Conservation (phyloP, 2,329 filamentous ascomycete species). For the Botryosphaeria dothidea region DNA sequence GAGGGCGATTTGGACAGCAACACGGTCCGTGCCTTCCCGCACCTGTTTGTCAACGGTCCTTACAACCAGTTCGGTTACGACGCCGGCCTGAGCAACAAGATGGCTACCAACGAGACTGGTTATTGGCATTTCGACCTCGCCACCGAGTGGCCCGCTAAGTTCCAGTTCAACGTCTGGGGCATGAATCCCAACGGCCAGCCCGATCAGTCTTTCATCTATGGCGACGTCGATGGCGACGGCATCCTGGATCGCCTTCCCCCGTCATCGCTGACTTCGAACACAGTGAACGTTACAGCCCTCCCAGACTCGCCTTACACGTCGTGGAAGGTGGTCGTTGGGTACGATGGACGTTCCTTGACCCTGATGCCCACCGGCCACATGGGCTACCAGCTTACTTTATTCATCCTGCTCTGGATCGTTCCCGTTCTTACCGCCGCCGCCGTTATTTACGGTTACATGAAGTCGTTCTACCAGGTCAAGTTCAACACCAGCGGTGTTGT, state of each 20-base stretch:
- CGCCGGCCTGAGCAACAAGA: slow-evolving; percentile 56
- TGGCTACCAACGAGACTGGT: slow-evolving; percentile 51
- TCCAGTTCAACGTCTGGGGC: slow-evolving; percentile 68
- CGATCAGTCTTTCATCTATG: slow-evolving; percentile 60
- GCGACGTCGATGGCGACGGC: slow-evolving; percentile 62
- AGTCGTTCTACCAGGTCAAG: slow-evolving; percentile 64
- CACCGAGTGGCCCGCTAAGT: slow-evolving; percentile 63
- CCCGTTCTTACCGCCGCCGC: slow-evolving; percentile 53
- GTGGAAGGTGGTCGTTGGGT: slow-evolving; percentile 58
- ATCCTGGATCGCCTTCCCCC: slow-evolving; percentile 64
- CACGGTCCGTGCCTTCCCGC: slow-evolving; percentile 42
- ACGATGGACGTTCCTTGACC: slow-evolving; percentile 54
- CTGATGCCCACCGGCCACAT: slow-evolving; percentile 57
- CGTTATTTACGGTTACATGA: slow-evolving; percentile 59
- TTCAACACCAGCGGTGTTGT: slow-evolving; percentile 49
- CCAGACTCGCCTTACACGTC: slow-evolving; percentile 42
- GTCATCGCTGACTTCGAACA: slow-evolving; percentile 54
- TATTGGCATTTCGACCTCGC: slow-evolving; percentile 63
- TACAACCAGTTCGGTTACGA: slow-evolving; percentile 68
- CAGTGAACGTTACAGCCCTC: slow-evolving; percentile 59
- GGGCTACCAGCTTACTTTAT: slow-evolving; percentile 56
- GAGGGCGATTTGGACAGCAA: slow-evolving; percentile 55
- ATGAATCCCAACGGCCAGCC: slow-evolving; percentile 64
- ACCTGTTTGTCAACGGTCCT: slow-evolving; percentile 62
- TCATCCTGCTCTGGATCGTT: slow-evolving; percentile 55